These are phyloP conservation scores for Tilletia indica DNA, from an alignment of 1,284 basidiomycete species.

Conservation along the genomic window DNA sequence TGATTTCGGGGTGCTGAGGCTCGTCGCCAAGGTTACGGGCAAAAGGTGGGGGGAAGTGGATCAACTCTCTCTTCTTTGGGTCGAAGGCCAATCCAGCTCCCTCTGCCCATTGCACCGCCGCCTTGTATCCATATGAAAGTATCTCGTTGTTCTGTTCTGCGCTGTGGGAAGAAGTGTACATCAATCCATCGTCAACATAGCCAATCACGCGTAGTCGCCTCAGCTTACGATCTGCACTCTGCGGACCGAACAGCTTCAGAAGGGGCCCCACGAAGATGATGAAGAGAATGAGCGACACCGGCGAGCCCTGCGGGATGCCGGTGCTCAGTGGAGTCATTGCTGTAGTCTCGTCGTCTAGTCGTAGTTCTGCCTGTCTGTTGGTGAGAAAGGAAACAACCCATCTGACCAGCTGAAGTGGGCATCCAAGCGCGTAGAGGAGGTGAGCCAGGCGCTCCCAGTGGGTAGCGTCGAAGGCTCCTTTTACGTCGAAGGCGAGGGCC, in stretches of 20 bases:
- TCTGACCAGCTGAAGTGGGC: not conserved
- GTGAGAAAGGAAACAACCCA: no score
- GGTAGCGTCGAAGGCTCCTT: no score
- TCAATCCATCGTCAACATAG: conserved; percentile 2
- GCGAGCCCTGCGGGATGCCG: not conserved
- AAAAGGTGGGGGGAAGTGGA: not conserved
- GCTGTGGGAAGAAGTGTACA: not conserved
- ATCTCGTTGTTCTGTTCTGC: not conserved
- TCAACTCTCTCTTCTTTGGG: not conserved
- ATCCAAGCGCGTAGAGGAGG: not conserved
- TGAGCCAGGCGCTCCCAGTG: no score
- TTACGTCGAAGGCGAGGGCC: no score
- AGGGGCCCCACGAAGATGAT: conserved; percentile 9
- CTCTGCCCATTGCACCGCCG: not conserved
- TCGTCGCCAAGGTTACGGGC: not conserved
- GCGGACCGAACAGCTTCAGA: not conserved
- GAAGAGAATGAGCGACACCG: not conserved
- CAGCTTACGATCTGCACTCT: not conserved
- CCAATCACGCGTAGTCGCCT: not conserved
- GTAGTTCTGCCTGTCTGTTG: not conserved
- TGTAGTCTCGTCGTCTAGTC: not conserved
- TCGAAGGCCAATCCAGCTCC: not conserved
- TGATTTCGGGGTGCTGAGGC: not conserved
- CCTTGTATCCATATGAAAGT: not conserved
- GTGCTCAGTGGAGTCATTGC: not conserved